Evolutionary conservation across 2,329 filamentous ascomycete genomes (phyloP), one percentile per base, ranked within the genome.

Genomic region (Boeremia exigua): DNA sequence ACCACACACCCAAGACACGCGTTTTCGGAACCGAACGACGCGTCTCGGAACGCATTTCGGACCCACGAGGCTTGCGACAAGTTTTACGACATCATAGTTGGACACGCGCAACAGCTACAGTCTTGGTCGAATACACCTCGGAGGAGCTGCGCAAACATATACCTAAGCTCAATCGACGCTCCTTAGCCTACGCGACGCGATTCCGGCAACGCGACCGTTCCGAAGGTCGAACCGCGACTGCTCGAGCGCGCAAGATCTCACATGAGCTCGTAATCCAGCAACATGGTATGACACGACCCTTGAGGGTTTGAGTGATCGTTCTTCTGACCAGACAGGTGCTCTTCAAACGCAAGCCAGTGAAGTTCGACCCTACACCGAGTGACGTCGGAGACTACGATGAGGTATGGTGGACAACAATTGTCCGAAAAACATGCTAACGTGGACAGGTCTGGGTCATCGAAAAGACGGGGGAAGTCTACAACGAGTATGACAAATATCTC

Each of bases 301-400:
- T 4, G 14, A 14, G 25, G 2, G 12, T 25, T 27, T 11, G 7
- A 5, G 10, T 4, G 23, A 49, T 14, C 8, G 8, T 29, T 19
- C 10, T 29, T 29, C 67, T 75, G 50, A 75, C 54, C 45, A 23
- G 48, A 46, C 72, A 98, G 94, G 94, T 99, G 67, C 84, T 96
- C 62, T 97, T 91, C 78, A 98, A 98, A 81, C 87, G 95, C 70
- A 98, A 98, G 79, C 93, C 93, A 54, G 92, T 98, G 72, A 88
- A 91, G 78, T 90, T 92, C 74, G 81, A 93, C 64, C 84, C 89
- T 45, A 82, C 84, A 43, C 89, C 90, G 19, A 80, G 84, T 48
- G 85, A 94, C 63, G 84, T 92, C 65, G 88, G 95, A 81, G 91
- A 96, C 63, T 87, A 90, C 69, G 83, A 86, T 66, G 92, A 98